These are phyloP conservation scores for Malassezia brasiliensis DNA, from an alignment of 1,284 basidiomycete genomes.

Conservation along the genomic window DNA sequence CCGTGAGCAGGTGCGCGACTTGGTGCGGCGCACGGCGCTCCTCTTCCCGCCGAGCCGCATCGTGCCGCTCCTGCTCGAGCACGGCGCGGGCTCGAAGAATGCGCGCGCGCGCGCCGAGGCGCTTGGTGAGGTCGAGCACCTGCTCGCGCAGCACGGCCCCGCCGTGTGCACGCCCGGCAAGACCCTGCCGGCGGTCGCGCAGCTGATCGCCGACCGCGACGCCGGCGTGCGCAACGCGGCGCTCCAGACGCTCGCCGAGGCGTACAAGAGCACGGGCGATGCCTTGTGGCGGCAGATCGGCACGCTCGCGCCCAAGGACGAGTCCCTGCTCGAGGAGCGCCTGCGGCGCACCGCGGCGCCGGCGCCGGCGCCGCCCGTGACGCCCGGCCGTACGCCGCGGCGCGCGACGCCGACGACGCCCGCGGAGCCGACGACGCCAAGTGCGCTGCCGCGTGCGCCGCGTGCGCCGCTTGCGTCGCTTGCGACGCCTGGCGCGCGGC, in stretches of 20 bases:
- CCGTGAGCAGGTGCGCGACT: conserved; percentile 50
- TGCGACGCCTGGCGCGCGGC: background rate
- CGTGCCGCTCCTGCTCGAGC: conserved; percentile 55
- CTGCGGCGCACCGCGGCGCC: conserved; percentile 62
- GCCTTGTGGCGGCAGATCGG: conserved; percentile 74
- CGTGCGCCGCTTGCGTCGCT: background rate
- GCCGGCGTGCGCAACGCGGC: conserved; percentile 73
- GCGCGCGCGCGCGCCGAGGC: conserved; percentile 78
- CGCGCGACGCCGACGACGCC: background rate
- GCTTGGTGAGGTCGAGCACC: conserved; percentile 66
- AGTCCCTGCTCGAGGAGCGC: conserved; percentile 80
- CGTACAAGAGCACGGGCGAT: conserved; percentile 72
- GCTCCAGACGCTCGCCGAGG: conserved; percentile 68
- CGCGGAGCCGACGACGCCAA: background rate
- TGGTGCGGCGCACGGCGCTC: conserved; percentile 48
- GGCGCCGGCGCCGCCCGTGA: background rate
- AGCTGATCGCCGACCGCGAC: conserved; percentile 79
- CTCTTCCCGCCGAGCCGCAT: conserved; percentile 76
- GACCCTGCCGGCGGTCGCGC: conserved; percentile 67
- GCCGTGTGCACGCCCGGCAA: conserved; percentile 63
- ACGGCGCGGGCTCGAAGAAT: conserved; percentile 72
- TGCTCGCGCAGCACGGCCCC: conserved; percentile 73
- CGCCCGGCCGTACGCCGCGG: background rate
- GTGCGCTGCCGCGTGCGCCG: background rate
- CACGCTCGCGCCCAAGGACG: conserved; percentile 68